These are phyloP conservation scores for Rhododendron mucronatum DNA, from an alignment of 148 eudicot species.

Conservation along the genomic window DNA sequence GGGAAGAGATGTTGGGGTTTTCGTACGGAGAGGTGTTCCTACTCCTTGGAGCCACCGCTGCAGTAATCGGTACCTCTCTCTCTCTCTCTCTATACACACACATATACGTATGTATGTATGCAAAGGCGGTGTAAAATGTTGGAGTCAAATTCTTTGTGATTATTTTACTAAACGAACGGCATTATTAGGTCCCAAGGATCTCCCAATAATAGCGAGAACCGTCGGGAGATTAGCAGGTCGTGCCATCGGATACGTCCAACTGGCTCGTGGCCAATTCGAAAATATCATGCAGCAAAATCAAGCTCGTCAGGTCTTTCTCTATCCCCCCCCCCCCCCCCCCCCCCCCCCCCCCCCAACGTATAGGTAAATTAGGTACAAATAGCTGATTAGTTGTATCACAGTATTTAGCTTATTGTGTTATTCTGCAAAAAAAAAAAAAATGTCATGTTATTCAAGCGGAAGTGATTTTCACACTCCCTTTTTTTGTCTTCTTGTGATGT, in stretches of 20 bases:
- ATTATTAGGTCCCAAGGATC: slow-evolving; percentile 72
- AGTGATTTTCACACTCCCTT: background rate
- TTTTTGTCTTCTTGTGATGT: background rate
- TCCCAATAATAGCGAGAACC: slow-evolving; percentile 67
- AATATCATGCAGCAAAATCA: slow-evolving; percentile 77
- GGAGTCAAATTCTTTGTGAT: background rate
- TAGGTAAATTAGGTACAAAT: background rate
- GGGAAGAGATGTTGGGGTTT: slow-evolving; percentile 33
- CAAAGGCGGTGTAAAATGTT: background rate
- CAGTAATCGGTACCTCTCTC: slow-evolving; percentile 30
- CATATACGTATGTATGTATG: background rate
- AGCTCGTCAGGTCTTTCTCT: slow-evolving; percentile 66
- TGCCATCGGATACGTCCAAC: slow-evolving; percentile 81
- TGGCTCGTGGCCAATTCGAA: slow-evolving; percentile 95
- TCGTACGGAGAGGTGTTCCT: slow-evolving; percentile 48
- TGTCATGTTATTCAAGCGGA: background rate
- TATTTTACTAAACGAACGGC: background rate
- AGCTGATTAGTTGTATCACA: background rate
- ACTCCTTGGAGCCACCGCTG: slow-evolving; percentile 42
- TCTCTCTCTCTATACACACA: background rate
- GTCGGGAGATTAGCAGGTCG: slow-evolving; percentile 84
- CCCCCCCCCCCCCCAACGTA: too few relatives aligned
- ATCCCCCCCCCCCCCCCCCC: background rate
- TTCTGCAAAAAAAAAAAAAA: background rate
- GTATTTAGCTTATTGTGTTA: background rate